Evolutionary conservation across 129 eudicot genomes (phyloP).

Genomic region (Lactuca sativa): DNA sequence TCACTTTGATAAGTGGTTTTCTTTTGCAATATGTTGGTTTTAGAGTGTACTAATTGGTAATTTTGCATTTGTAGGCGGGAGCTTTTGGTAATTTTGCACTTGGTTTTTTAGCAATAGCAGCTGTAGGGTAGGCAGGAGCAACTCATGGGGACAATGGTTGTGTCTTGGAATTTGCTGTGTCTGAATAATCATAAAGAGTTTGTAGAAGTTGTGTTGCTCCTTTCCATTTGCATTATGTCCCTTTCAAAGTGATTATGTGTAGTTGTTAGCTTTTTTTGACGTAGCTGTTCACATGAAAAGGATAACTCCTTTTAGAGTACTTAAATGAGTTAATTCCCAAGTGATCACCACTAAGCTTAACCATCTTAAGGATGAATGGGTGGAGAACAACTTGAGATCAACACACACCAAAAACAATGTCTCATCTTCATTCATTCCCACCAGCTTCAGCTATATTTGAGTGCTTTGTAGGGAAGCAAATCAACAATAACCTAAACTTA

Average conservation of each 20-base stretch:
- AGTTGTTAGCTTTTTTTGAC: not conserved
- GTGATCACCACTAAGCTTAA: no score
- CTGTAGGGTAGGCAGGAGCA: not conserved
- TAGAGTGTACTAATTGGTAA: not conserved
- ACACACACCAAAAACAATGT: no score
- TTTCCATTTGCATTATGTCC: not conserved
- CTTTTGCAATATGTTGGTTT: not conserved
- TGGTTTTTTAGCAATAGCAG: not conserved
- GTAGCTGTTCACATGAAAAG: not conserved
- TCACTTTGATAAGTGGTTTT: not conserved
- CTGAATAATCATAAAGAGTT: slow-evolving; percentile 15
- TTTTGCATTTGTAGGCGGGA: slow-evolving; percentile 14
- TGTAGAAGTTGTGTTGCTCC: slow-evolving; percentile 1
- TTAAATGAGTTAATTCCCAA: no score
- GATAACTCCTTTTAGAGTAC: no score
- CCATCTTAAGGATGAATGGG: no score
- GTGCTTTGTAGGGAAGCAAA: no score
- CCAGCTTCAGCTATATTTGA: no score
- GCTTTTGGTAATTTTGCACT: slow-evolving; percentile 1
- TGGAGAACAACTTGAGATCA: no score
- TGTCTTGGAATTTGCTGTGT: slow-evolving; percentile 1
- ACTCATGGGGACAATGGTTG: slow-evolving; percentile 8
- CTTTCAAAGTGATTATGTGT: not conserved
- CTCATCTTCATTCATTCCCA: no score
- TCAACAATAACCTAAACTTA: no score